A percentile compares a stretch with the other conserved stretches of the same genome.
These are phyloP conservation scores for Penicillium digitatum DNA, from an alignment of 2,329 filamentous ascomycete species.

Conservation along the genomic window DNA sequence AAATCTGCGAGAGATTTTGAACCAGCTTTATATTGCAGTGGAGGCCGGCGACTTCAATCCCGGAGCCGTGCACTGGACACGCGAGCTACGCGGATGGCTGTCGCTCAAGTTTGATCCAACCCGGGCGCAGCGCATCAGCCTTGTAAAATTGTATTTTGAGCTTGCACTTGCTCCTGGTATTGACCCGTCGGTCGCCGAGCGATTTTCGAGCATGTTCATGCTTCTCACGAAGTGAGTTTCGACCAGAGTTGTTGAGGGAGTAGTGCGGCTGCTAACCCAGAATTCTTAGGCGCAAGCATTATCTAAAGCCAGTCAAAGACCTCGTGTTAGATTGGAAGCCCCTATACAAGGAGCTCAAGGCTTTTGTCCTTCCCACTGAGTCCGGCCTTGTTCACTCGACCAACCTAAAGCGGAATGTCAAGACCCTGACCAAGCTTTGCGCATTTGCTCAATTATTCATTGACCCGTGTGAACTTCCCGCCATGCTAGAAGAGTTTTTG, in stretches of 20 bases:
- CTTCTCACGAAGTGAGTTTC: constrained; percentile 78
- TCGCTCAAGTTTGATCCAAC: constrained; percentile 96
- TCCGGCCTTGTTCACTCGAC: constrained; percentile 60
- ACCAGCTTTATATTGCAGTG: constrained; percentile 87
- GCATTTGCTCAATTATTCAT: constrained; percentile 90
- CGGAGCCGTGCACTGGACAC: constrained; percentile 92
- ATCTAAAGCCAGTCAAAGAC: constrained; percentile 84
- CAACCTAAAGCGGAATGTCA: constrained; percentile 62
- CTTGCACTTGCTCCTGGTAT: constrained; percentile 85
- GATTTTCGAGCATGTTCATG: constrained; percentile 96
- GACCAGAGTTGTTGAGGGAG: not conserved
- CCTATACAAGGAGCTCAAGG: constrained; percentile 87
- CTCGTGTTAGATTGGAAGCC: constrained; percentile 90
- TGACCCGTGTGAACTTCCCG: constrained; percentile 77
- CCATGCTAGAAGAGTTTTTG: constrained; percentile 74
- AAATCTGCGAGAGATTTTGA: constrained; percentile 81
- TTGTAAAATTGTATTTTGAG: constrained; percentile 92
- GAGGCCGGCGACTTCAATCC: constrained; percentile 91
- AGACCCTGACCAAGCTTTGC: constrained; percentile 80
- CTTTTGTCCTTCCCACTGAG: constrained; percentile 81
- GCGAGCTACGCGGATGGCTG: constrained; percentile 92
- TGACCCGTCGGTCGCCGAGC: constrained; percentile 74
- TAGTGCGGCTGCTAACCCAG: constrained; percentile 19
- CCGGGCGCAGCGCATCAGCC: constrained; percentile 71
- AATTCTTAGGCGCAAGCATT: constrained; percentile 75